phyloP scores from a whole-genome alignment of 2,329 filamentous ascomycete genomes.

The Verticillium klebahnii region DNA sequence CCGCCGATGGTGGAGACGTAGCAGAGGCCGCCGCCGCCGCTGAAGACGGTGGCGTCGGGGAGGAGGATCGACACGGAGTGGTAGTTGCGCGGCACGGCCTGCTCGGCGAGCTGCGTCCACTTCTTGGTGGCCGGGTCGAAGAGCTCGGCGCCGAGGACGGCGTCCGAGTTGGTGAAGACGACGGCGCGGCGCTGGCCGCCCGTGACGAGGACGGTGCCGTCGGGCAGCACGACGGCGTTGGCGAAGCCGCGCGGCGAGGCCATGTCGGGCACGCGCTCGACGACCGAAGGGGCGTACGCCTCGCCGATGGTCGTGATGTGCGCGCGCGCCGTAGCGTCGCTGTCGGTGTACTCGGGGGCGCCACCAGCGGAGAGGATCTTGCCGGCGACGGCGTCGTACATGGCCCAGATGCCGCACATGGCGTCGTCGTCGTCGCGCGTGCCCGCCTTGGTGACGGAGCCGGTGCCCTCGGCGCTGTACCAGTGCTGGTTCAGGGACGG shows the following conservation, averaged over 20 bases:
- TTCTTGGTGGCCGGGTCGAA: slow-evolving; percentile 36
- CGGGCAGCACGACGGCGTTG: slow-evolving; percentile 42
- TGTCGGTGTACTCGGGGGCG: slow-evolving; percentile 36
- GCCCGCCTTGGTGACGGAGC: slow-evolving; percentile 35
- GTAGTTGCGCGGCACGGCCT: slow-evolving; percentile 40
- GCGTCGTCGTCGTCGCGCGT: slow-evolving; percentile 35
- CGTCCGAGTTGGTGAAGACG: slow-evolving; percentile 39
- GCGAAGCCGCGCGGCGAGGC: slow-evolving; percentile 33
- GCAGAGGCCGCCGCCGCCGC: slow-evolving; percentile 50
- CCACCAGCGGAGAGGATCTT: slow-evolving; percentile 53
- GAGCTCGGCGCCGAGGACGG: slow-evolving; percentile 37
- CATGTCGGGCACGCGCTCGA: slow-evolving; percentile 26
- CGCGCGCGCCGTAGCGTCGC: slow-evolving; percentile 35
- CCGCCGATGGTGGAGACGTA: slow-evolving; percentile 14
- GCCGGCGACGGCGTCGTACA: slow-evolving; percentile 55
- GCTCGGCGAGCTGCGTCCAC: slow-evolving; percentile 31
- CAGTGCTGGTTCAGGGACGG: slow-evolving; percentile 52
- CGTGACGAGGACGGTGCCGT: slow-evolving; percentile 40
- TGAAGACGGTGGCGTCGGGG: slow-evolving; percentile 44
- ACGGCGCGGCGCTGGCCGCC: slow-evolving; percentile 39
- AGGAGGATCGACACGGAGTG: slow-evolving; percentile 45
- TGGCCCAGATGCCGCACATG: slow-evolving; percentile 52
- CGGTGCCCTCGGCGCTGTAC: slow-evolving; percentile 42
- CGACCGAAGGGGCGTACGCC: slow-evolving; percentile 15
- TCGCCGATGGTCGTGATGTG: slow-evolving; percentile 44